Conservation (phyloP, 2,329 filamentous ascomycete species). For the Fusarium chaquense region DNA sequence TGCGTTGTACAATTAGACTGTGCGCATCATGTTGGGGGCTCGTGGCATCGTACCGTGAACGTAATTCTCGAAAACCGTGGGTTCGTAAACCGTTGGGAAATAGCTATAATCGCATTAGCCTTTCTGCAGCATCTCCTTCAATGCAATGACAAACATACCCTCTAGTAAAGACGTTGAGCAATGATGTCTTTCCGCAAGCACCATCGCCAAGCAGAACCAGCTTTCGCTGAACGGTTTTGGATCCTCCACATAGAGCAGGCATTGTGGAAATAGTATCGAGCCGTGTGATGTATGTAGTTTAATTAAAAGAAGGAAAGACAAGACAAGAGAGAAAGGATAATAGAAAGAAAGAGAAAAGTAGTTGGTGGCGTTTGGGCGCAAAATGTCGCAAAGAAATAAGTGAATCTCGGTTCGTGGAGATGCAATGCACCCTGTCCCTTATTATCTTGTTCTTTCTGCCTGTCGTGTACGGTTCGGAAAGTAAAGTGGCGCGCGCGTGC, state of each 20-base stretch:
- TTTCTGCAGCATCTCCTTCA: background rate
- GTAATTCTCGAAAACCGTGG: slow-evolving; percentile 99
- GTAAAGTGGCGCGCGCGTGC: slow-evolving; percentile 29
- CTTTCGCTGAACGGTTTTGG: slow-evolving; percentile 93
- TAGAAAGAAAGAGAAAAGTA: background rate
- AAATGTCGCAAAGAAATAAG: slow-evolving; percentile 13
- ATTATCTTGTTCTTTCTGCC: background rate
- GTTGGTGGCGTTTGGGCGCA: background rate
- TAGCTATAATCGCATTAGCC: slow-evolving; percentile 68
- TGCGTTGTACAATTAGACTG: slow-evolving; percentile 52
- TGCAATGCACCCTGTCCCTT: slow-evolving; percentile 8
- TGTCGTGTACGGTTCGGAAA: background rate
- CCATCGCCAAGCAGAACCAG: slow-evolving; percentile 95
- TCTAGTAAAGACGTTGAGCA: slow-evolving; percentile 98
- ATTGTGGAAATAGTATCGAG: slow-evolving; percentile 26
- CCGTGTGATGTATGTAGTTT: slow-evolving; percentile 13
- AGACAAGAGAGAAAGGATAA: background rate
- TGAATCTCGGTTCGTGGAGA: slow-evolving; percentile 38
- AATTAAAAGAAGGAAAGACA: background rate
- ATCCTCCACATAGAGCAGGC: slow-evolving; percentile 71
- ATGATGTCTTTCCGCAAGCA: slow-evolving; percentile 95
- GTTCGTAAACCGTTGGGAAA: slow-evolving; percentile 98
- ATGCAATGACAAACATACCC: slow-evolving; percentile 69
- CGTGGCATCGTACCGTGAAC: slow-evolving; percentile 79
- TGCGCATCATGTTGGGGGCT: background rate